A percentile compares a stretch with the other conserved stretches of the same genome.
Conservation (phyloP, 2,329 filamentous ascomycete species). For the Colletotrichum somersetense region DNA sequence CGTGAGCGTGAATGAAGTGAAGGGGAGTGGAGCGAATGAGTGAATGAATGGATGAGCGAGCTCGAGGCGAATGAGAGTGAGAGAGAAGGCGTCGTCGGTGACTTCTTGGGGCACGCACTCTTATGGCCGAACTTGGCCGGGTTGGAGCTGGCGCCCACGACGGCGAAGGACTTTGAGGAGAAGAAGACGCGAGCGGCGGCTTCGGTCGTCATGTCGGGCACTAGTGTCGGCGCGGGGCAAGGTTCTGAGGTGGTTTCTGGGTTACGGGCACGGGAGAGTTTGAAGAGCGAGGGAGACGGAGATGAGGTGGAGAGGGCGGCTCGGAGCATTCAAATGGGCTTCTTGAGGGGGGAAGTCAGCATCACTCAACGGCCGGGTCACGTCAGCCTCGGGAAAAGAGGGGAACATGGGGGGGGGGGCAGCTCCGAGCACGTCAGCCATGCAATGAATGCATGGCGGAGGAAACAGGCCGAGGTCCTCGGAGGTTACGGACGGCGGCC, state of each 20-base stretch:
- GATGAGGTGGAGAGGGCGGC: conserved; percentile 20
- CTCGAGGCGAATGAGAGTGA: conserved; percentile 22
- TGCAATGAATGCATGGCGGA: neutral
- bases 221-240: conserved; percentile 8
- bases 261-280: neutral
- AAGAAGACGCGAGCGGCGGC: conserved; percentile 84
- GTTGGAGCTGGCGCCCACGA: conserved; percentile 90
- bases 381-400: conserved; percentile 17
- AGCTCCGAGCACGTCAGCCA: conserved; percentile 27
- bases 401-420: too few relatives aligned
- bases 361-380: neutral
- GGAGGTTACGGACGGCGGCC: neutral
- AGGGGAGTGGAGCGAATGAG: neutral
- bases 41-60: conserved; percentile 1
- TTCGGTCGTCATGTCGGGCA: conserved; percentile 71
- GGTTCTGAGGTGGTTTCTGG: neutral
- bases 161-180: conserved; percentile 82
- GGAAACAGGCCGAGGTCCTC: neutral
- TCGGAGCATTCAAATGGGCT: conserved; percentile 35
- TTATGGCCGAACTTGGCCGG: conserved; percentile 89
- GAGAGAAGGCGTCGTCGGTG: neutral
- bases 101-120: conserved; percentile 63
- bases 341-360: neutral
- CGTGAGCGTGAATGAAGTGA: neutral
- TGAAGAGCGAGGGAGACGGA: conserved; percentile 33